Conservation (phyloP, 2,329 filamentous ascomycete genomes). For the Colletotrichum horii region DNA sequence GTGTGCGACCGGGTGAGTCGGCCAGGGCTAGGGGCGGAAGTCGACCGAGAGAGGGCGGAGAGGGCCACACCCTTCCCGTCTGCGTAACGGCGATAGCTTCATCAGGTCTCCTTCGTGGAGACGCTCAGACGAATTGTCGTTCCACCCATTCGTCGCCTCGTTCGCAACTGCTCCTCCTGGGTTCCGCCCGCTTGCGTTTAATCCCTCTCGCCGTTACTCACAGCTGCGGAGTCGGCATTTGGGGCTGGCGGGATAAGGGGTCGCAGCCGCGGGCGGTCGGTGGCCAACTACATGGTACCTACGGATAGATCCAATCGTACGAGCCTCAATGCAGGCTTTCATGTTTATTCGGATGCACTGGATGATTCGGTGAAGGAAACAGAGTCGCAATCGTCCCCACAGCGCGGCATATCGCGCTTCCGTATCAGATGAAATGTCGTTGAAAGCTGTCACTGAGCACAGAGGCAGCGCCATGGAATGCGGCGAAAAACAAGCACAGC, state of each 20-base stretch:
- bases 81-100: slow-evolving; percentile 2
- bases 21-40: slow-evolving; percentile 20
- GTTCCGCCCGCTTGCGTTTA: slow-evolving; percentile 5
- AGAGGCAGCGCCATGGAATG: slow-evolving; percentile 13
- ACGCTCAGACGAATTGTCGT: slow-evolving; percentile 1
- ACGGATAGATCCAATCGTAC: neutral
- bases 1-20: slow-evolving; percentile 7
- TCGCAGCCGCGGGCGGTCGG: neutral
- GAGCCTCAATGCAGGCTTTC: neutral
- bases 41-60: slow-evolving; percentile 19
- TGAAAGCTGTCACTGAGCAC: neutral
- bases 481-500: slow-evolving; percentile 20
- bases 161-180: neutral
- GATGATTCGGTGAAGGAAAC: neutral
- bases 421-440: neutral
- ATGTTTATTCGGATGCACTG: neutral
- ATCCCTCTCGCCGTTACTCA: neutral
- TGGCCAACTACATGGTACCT: neutral
- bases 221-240: neutral
- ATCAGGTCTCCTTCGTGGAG: slow-evolving; percentile 1
- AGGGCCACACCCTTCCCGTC: neutral
- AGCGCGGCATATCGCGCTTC: neutral
- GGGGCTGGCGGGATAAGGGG: neutral
- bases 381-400: neutral
- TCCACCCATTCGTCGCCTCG: neutral